Percentiles rank a stretch among this genome's conserved stretches.
These are phyloP conservation scores for Lablab purpureus DNA, from an alignment of 306 rosid species.

Conservation along the genomic window DNA sequence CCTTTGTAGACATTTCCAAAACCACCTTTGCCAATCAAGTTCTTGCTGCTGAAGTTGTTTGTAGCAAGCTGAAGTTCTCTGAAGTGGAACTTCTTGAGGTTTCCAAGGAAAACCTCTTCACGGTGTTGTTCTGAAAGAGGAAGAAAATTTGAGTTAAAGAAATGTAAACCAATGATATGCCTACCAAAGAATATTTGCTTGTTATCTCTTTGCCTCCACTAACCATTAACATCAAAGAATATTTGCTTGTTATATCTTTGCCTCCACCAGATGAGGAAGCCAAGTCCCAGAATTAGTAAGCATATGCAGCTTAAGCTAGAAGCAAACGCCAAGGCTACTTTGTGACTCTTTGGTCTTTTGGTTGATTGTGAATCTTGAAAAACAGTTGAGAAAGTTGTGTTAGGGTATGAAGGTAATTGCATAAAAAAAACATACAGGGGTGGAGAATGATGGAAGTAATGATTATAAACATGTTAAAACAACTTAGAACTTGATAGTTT, in stretches of 20 bases:
- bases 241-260: slow-evolving; percentile 85
- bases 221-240: slow-evolving; percentile 88
- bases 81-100: slow-evolving; percentile 80
- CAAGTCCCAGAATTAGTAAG: slow-evolving; percentile 74
- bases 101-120: slow-evolving; percentile 89
- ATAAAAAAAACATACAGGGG: not conserved
- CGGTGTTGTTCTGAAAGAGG: slow-evolving; percentile 68
- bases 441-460: slow-evolving; percentile 38
- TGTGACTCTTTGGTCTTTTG: slow-evolving; percentile 72
- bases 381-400: slow-evolving; percentile 43
- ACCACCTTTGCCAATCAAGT: slow-evolving; percentile 91
- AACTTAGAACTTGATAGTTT: not conserved
- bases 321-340: slow-evolving; percentile 80
- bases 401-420: slow-evolving; percentile 41
- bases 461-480: slow-evolving; percentile 32
- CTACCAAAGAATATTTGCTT: slow-evolving; percentile 79
- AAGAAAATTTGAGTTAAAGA: not conserved
- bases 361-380: slow-evolving; percentile 62
- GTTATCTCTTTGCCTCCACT: slow-evolving; percentile 76
- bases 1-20: slow-evolving; percentile 98
- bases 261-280: slow-evolving; percentile 92
- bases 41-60: slow-evolving; percentile 86
- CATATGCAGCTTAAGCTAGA: slow-evolving; percentile 83
- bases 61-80: slow-evolving; percentile 95
- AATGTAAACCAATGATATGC: slow-evolving; percentile 5